Evolutionary conservation across 768 basidiomycete genomes (phyloP), one percentile per base, ranked within the genome.

Genomic region (Suillus sp.): DNA sequence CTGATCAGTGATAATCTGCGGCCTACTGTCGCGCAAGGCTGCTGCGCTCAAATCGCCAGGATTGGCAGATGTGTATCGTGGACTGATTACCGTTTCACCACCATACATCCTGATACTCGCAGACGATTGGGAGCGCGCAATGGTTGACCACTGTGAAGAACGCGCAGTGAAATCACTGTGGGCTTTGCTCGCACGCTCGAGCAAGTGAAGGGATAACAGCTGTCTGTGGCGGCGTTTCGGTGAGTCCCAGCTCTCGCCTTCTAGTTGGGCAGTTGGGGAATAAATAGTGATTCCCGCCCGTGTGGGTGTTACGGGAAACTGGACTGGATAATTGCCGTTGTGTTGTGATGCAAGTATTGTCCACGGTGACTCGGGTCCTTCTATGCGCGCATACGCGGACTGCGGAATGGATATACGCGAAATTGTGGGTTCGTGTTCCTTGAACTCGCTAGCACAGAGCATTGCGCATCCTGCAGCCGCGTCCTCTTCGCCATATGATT

Each of bases 91-190:
- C 5, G 60, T 0, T 38, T n/a, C 50, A 30, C 69, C 71, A 53
- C 38, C 62, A 43, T 74, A 73, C 68, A 66, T 64, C 59, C 75
- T 71, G 35, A 76, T 70, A 20, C 71, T 68, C 10, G 59, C 40
- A 37, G 40, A 16, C 37, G 45, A 60, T 4, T 70, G 60, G 27
- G 75, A 43, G 10, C 16, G 67, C 37, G 73, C 57, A 2, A 75
- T 69, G 10, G 68, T 66, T 48, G 76, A 59, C 73, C 73, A 74
- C 42, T 76, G 73, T 32, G 73, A 75, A 8, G 73, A 74, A 58
- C 66, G 73, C 47, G 76, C 60, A 63, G 75, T 74, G 20, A 62
- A 64, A 7, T 75, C 71, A 40, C 75, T 73, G 58, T 67, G 16
- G 27, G 66, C 68, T 53, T 64, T 67, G 53, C 73, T 64, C 4